Base-by-base conservation (phyloP, 1,284 basidiomycete species). In the Ceratobasidium sp. region DNA sequence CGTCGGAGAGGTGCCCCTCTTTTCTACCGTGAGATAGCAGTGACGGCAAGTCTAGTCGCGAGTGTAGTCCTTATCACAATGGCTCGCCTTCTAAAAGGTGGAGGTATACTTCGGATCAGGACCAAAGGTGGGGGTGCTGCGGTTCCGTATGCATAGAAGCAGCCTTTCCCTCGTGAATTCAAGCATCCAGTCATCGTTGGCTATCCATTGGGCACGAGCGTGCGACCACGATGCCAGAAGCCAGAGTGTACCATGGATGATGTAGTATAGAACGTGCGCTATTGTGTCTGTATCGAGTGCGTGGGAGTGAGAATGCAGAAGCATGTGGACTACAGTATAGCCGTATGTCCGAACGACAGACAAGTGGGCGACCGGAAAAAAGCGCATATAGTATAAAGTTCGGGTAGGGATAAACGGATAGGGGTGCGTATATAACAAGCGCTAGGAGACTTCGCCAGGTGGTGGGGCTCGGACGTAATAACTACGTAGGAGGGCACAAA, bases 281-380 rank as follows among this genome's bases (percentile, higher is more conserved):
- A 51, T 48, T 16, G 48, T 65, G 19, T 39, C 11, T 7, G 27
- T 14, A 29, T n/a, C 8, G 63, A 34, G 29, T 9, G 46, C 48
- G 63, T 65, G 63, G 24, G 63, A 65, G 63, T 48, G 27, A 46
- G 48, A 46, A 53, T n/a, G n/a, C 16, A 31, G 48, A 51, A 65
- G 46, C 51, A 29, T 53, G 8, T 53, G 51, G 2, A 4, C 51
- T 8, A 27, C n/a, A n/a, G n/a, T n/a, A n/a, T 8, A 5, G 29
- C 51, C 19, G 51, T 53, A 24, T 14, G 51, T 11, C 24, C 51
- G 19, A 29, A 14, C 29, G 51, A 53, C 29, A 27, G 51, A 6
- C 29, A 27, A 53, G 8, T n/a, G 29, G 48, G 22, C 22, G 11
- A 11, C 11, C 11, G 16, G 22, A 19, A 27, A 7, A 27, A 2